Conservation (phyloP, 2,329 filamentous ascomycete species). For the Cyanodermella asteris region DNA sequence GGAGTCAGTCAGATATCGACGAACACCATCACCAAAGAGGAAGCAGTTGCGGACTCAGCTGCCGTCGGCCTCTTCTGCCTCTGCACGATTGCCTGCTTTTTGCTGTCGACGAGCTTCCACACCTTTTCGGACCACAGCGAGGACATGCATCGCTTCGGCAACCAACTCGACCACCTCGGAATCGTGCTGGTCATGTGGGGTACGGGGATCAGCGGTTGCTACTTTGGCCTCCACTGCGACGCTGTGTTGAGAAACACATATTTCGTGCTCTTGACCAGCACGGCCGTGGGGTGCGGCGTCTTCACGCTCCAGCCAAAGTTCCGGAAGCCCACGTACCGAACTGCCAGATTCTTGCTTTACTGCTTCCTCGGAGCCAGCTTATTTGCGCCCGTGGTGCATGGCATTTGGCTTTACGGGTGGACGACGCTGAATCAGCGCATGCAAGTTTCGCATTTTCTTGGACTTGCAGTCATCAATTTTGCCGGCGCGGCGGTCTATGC, state of each 20-base stretch:
- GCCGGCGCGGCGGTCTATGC: constrained; percentile 12
- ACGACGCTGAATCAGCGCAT: constrained; percentile 8
- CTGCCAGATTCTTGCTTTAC: constrained; percentile 8
- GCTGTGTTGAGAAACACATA: constrained; percentile 7
- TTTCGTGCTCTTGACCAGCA: constrained; percentile 7
- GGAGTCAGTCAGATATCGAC: too few relatives aligned
- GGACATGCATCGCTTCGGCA: constrained; percentile 11
- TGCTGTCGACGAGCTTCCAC: constrained; percentile 9
- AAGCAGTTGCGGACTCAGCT: too few relatives aligned
- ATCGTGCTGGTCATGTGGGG: constrained; percentile 13
- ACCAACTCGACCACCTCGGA: constrained; percentile 13
- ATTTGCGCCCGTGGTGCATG: constrained; percentile 11
- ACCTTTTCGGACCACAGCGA: constrained; percentile 14
- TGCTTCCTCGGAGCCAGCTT: constrained; percentile 3
- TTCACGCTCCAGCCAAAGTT: constrained; percentile 12
- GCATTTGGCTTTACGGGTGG: constrained; percentile 7
- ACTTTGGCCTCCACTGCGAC: constrained; percentile 12
- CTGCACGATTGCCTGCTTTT: constrained; percentile 11
- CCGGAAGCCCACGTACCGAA: constrained; percentile 10
- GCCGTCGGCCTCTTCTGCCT: constrained; percentile 10
- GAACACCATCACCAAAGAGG: too few relatives aligned
- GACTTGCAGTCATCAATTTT: constrained; percentile 12
- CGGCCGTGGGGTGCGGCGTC: constrained; percentile 10
- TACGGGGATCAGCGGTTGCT: constrained; percentile 10
- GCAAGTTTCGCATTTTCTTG: constrained; percentile 11